Evolutionary conservation across 1,139 yeast species (phyloP).

Genomic region (Sugiyamaella sp.): DNA sequence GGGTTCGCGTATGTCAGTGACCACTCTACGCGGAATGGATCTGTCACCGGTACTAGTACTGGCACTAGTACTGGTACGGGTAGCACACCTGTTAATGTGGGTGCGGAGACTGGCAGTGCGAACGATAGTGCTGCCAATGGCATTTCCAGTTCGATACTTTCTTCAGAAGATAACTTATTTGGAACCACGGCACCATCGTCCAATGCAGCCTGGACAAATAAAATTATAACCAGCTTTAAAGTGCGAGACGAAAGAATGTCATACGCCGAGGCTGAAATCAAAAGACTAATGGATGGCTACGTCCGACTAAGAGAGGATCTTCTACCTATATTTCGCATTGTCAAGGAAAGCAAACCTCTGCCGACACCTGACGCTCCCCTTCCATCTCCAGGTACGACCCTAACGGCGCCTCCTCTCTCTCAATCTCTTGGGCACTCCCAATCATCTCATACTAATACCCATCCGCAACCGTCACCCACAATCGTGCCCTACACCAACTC

Average conservation of each 20-base stretch:
- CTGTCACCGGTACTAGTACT: neutral
- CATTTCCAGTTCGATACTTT: neutral
- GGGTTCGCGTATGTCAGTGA: neutral
- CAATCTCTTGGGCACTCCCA: neutral
- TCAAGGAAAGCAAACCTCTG: conserved; percentile 47
- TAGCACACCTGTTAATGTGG: neutral
- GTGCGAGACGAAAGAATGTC: conserved; percentile 43
- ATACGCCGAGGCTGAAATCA: conserved; percentile 43
- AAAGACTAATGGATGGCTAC: conserved; percentile 40
- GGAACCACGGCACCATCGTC: neutral
- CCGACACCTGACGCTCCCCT: conserved; percentile 44
- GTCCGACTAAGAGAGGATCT: conserved; percentile 45
- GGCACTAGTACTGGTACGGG: neutral
- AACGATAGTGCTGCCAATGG: neutral
- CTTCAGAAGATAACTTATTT: neutral
- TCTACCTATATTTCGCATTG: conserved; percentile 45
- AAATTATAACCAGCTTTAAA: conserved; percentile 35
- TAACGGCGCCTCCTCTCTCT: neutral
- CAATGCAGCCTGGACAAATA: conserved; percentile 10
- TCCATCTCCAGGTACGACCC: conserved; percentile 8
- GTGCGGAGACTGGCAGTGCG: neutral
- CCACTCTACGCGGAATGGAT: neutral
- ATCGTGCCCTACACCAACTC: conserved; percentile 17
- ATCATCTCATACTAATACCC: neutral
- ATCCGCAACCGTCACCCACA: conserved; percentile 20